phyloP scores from a whole-genome alignment of 495 filamentous ascomycete species.

The Daldinia concentrica region DNA sequence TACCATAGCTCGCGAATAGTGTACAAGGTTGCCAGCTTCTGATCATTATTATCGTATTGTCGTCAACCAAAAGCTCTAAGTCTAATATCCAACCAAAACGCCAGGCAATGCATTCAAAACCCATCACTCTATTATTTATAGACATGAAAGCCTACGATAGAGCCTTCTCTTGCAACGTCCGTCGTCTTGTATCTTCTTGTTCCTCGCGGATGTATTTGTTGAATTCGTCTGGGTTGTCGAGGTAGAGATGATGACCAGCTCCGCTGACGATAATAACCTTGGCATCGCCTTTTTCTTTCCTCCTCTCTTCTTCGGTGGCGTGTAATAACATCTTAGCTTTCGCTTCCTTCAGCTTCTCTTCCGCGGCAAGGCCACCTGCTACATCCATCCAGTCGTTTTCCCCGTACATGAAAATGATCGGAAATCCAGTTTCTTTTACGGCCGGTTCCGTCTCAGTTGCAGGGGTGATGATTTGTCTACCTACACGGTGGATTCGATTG shows the following conservation, averaged over 20 bases:
- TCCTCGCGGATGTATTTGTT: slow-evolving; percentile 79
- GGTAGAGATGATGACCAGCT: slow-evolving; percentile 92
- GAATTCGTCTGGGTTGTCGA: slow-evolving; percentile 91
- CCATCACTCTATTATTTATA: background rate
- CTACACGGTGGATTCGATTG: slow-evolving; percentile 84
- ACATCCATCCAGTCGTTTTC: slow-evolving; percentile 99
- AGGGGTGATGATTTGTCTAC: slow-evolving; percentile 65
- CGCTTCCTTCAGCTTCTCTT: slow-evolving; percentile 79
- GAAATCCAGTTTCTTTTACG: slow-evolving; percentile 75
- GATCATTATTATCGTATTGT: slow-evolving; percentile 15
- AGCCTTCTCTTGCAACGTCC: slow-evolving; percentile 29
- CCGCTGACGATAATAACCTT: slow-evolving; percentile 85
- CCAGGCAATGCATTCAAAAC: slow-evolving; percentile 33
- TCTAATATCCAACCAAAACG: slow-evolving; percentile 26
- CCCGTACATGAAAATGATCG: slow-evolving; percentile 92
- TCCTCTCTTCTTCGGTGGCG: slow-evolving; percentile 73
- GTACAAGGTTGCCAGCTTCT: background rate
- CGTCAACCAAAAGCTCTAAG: slow-evolving; percentile 13
- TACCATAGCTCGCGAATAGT: slow-evolving; percentile 6
- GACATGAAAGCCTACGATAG: background rate
- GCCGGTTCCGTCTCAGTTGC: slow-evolving; percentile 48
- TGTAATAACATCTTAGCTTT: slow-evolving; percentile 63
- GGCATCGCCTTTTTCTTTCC: slow-evolving; percentile 76
- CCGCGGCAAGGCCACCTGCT: slow-evolving; percentile 80
- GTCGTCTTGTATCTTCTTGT: slow-evolving; percentile 71